Base-by-base conservation (phyloP, 2,329 filamentous ascomycete species). In the Chaetomium globosum region DNA sequence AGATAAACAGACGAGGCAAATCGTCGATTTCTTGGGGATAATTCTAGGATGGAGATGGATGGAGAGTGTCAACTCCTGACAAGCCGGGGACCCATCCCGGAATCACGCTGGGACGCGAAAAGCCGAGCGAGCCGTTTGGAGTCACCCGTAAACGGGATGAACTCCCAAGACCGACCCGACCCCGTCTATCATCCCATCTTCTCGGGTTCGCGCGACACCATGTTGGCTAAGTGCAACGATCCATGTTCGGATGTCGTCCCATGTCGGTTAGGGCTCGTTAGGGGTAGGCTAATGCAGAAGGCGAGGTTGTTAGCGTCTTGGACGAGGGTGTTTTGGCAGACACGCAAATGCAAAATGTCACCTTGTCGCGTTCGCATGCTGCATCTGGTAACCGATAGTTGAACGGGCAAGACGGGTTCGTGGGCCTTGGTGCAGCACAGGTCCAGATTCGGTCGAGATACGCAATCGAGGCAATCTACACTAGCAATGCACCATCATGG, bases 251-350 rank as follows among this genome's bases (percentile, higher is more conserved):
- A 51, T 10, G 31, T 23, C 39, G 23, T 48, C 46, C 57, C 57
- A 59, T 51, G 57, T 59, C 57, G 48, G 46, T 36, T 59, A 58
- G 56, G 43, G 36, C 36, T 39, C 13, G 43, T 51, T 59, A 48
- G 46, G 57, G 43, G 46, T 28, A 51, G 48, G 30, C 57, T 51
- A 52, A 51, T 59, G 57, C 46, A 52, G 57, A 49, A n/a, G 43
- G 54, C 33, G 19, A 46, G 36, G 36, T 39, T 39, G 16, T 31
- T 46, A 58, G 53, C 33, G 53, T 12, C 28, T 31, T 39, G 31
- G 6, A 10, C 8, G 31, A 31, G 31, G 31, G 6, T 31, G 31
- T 1, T 7, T 10, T 8, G 36, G 36, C 36, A 19, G 16, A 39
- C 16, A 13, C 36, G 36, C 36, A 39, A 19, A 39, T 31, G 31